Evolutionary conservation across 495 filamentous ascomycete species (phyloP).

Genomic region (Annulohypoxylon stygium): DNA sequence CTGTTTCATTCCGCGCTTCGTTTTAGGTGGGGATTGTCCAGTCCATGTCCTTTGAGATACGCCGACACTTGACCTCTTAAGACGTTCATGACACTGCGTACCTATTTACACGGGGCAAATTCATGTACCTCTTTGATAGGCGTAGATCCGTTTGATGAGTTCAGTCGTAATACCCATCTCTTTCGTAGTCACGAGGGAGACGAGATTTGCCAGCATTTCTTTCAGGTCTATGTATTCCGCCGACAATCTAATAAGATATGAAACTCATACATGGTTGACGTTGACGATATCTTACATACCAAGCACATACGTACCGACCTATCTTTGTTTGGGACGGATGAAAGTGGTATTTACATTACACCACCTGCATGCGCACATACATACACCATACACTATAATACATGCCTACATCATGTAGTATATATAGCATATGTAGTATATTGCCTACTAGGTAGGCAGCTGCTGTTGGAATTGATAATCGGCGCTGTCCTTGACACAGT

Average conservation of each 20-base stretch:
- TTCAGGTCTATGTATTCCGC: slow-evolving; percentile 2
- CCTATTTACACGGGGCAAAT: neutral
- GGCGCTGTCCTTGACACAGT: slow-evolving; percentile 19
- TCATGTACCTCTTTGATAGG: slow-evolving; percentile 1
- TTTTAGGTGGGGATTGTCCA: slow-evolving; percentile 20
- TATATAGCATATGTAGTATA: no score
- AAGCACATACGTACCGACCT: neutral
- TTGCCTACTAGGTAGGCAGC: neutral
- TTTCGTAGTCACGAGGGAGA: slow-evolving; percentile 14
- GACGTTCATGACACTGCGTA: neutral
- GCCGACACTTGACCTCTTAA: slow-evolving; percentile 9
- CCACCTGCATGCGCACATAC: neutral
- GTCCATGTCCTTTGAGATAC: slow-evolving; percentile 1
- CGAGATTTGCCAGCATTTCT: slow-evolving; percentile 24
- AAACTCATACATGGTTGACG: slow-evolving; percentile 6
- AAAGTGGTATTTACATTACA: slow-evolving; percentile 17
- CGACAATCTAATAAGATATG: slow-evolving; percentile 13
- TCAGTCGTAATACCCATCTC: neutral
- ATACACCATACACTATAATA: no score
- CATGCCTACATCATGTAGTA: neutral
- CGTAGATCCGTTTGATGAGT: slow-evolving; percentile 2
- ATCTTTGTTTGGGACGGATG: slow-evolving; percentile 5
- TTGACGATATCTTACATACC: slow-evolving; percentile 16
- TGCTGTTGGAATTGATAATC: slow-evolving; percentile 14
- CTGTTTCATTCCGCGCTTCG: slow-evolving; percentile 25